phyloP scores from a whole-genome alignment of 2,329 filamentous ascomycete genomes.

The Colletotrichum sidae region DNA sequence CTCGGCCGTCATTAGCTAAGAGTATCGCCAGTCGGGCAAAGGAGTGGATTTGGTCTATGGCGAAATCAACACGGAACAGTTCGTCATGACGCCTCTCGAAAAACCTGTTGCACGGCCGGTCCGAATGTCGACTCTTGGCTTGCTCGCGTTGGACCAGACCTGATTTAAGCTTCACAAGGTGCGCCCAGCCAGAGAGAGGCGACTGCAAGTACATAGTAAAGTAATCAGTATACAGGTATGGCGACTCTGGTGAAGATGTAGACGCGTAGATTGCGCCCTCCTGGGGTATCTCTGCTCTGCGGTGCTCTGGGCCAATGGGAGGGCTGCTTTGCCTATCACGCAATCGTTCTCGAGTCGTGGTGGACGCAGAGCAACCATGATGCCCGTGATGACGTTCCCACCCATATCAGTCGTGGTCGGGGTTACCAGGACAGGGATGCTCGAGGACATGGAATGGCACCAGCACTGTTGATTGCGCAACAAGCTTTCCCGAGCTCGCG shows the following conservation, averaged over 20 bases:
- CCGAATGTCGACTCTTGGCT: slow-evolving; percentile 15
- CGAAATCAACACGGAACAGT: slow-evolving; percentile 9
- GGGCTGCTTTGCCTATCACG: slow-evolving; percentile 6
- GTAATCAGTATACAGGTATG: background rate
- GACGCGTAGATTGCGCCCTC: background rate
- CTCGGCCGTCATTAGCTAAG: slow-evolving; percentile 7
- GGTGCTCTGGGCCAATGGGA: background rate
- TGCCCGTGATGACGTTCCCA: background rate
- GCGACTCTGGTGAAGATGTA: background rate
- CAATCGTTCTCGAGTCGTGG: slow-evolving; percentile 2
- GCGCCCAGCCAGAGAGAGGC: background rate
- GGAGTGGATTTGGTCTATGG: slow-evolving; percentile 8
- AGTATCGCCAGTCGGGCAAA: background rate
- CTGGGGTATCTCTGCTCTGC: background rate
- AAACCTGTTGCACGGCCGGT: slow-evolving; percentile 1
- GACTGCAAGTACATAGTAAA: background rate
- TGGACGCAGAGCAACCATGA: background rate
- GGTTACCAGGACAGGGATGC: background rate
- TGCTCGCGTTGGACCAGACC: background rate
- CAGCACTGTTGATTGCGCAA: slow-evolving; percentile 16
- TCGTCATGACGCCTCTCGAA: slow-evolving; percentile 2
- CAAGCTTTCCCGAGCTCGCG: slow-evolving; percentile 35
- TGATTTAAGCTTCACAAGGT: background rate
- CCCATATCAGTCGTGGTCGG: background rate
- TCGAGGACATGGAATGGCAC: slow-evolving; percentile 5